phyloP scores from a whole-genome alignment of 352 stramenopile genomes.

The Albugo candida region DNA sequence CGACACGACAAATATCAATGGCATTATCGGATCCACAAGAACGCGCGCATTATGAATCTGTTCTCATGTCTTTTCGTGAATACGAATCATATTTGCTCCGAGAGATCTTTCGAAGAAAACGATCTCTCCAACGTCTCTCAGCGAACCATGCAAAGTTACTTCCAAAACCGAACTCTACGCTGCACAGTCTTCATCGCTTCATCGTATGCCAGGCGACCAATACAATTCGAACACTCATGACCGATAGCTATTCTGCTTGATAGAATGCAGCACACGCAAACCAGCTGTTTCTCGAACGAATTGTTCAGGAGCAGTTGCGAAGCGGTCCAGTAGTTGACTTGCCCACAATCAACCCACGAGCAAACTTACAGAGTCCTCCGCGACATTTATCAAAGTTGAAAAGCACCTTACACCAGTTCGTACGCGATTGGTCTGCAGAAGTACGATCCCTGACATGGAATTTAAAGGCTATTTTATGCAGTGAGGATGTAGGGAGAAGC shows the following conservation, averaged over 20 bases:
- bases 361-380: slow-evolving; percentile 33
- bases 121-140: slow-evolving; percentile 52
- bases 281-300: slow-evolving; percentile 53
- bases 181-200: slow-evolving; percentile 62
- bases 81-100: slow-evolving; percentile 69
- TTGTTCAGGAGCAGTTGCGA: slow-evolving; percentile 53
- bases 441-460: slow-evolving; percentile 9
- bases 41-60: slow-evolving; percentile 62
- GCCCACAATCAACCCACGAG: slow-evolving; percentile 30
- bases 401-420: slow-evolving; percentile 82
- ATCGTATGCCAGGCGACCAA: slow-evolving; percentile 14
- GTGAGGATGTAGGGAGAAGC: slow-evolving; percentile 49
- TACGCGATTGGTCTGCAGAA: slow-evolving; percentile 84
- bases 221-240: neutral
- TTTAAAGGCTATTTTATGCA: neutral
- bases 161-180: slow-evolving; percentile 31
- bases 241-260: neutral
- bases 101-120: slow-evolving; percentile 67
- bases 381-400: slow-evolving; percentile 79
- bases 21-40: slow-evolving; percentile 28
- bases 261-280: slow-evolving; percentile 63
- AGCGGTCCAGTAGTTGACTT: slow-evolving; percentile 30
- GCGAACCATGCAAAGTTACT: slow-evolving; percentile 55
- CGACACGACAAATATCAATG: too few species aligned
- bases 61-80: slow-evolving; percentile 72